phyloP scores from a whole-genome alignment of 2,329 filamentous ascomycete species.

The Colletotrichum falcatum region DNA sequence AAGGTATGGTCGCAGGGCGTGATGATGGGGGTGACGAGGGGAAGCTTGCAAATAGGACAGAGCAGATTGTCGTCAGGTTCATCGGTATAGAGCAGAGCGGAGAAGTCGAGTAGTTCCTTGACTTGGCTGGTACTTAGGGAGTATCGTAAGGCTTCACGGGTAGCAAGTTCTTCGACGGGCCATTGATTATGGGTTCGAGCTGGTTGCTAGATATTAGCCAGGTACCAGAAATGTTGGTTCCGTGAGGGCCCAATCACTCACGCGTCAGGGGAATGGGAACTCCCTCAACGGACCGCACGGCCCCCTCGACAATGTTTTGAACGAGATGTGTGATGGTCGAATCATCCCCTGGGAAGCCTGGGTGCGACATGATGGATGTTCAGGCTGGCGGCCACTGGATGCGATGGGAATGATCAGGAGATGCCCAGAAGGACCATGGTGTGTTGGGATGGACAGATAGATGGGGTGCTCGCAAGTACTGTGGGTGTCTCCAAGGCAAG shows the following conservation, averaged over 20 bases:
- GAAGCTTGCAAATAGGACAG: conserved; percentile 69
- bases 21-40: conserved; percentile 70
- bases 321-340: conserved; percentile 32
- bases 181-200: conserved; percentile 34
- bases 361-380: conserved; percentile 30
- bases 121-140: conserved; percentile 27
- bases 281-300: conserved; percentile 35
- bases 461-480: conserved; percentile 6
- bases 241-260: conserved; percentile 13
- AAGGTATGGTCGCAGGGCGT: conserved; percentile 75
- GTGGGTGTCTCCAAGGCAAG: neutral
- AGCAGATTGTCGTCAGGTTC: conserved; percentile 62
- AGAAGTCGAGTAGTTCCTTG: conserved; percentile 54
- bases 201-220: conserved; percentile 10
- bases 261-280: conserved; percentile 28
- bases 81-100: conserved; percentile 57
- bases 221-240: neutral
- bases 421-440: conserved; percentile 16
- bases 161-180: conserved; percentile 35
- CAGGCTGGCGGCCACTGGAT: neutral
- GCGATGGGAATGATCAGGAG: neutral
- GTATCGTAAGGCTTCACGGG: conserved; percentile 32
- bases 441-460: neutral
- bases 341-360: conserved; percentile 25
- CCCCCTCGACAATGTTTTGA: conserved; percentile 35